phyloP scores from a whole-genome alignment of 345 rosid species.

The Syzygium oleosum region DNA sequence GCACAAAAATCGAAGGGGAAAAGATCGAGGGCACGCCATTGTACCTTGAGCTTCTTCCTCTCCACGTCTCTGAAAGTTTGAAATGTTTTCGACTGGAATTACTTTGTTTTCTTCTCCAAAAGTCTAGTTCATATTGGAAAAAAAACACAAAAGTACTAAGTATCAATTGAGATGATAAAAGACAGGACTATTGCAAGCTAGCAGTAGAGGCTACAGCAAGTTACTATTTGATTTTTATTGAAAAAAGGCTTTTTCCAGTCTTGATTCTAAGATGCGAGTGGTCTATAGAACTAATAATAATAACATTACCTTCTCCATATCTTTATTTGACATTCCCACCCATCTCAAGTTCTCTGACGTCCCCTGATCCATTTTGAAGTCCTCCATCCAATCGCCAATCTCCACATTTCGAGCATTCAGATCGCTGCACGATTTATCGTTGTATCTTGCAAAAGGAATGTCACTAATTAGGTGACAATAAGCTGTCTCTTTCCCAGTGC shows the following conservation, averaged over 20 bases:
- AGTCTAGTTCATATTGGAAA: background rate
- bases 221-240: background rate
- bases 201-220: background rate
- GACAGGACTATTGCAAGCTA: background rate
- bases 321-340: conserved; percentile 71
- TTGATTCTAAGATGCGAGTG: background rate
- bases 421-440: conserved; percentile 3
- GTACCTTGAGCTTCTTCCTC: conserved; percentile 42
- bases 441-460: background rate
- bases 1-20: background rate
- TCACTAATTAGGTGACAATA: background rate
- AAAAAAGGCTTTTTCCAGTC: background rate
- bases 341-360: conserved; percentile 79
- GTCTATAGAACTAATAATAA: background rate
- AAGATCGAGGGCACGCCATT: background rate
- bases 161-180: background rate
- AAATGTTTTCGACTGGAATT: conserved; percentile 60
- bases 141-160: background rate
- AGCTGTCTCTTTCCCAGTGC: conserved; percentile 23
- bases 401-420: conserved; percentile 29
- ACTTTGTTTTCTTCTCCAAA: conserved; percentile 52
- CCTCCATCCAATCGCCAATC: conserved; percentile 34
- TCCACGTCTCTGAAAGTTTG: conserved; percentile 34
- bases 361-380: conserved; percentile 28
- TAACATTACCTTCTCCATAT: conserved; percentile 47